Conservation (phyloP, 2,329 filamentous ascomycete species). For the Akanthomyces muscarius region DNA sequence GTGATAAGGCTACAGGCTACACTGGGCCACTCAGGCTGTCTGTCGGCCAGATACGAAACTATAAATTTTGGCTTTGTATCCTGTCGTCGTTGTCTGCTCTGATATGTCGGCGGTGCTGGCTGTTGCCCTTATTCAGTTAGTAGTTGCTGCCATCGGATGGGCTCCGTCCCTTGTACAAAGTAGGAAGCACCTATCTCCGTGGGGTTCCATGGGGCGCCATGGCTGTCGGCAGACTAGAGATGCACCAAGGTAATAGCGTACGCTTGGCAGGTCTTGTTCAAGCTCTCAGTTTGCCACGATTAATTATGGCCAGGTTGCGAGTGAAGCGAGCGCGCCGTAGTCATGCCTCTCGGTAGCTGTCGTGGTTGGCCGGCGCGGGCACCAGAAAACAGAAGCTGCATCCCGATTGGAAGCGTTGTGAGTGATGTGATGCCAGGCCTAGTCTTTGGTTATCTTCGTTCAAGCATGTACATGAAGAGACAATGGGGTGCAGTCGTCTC, state of each 20-base stretch:
- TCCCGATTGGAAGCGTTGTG: neutral
- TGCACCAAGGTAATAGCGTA: neutral
- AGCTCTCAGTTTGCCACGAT: neutral
- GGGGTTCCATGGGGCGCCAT: neutral
- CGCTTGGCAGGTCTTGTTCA: neutral
- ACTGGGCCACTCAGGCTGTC: neutral
- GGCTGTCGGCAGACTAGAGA: neutral
- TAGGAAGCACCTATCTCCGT: slow-evolving; percentile 1
- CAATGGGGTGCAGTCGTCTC: neutral
- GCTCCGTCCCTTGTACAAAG: neutral
- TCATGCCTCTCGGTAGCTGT: neutral
- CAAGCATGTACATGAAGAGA: neutral
- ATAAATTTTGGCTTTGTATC: neutral
- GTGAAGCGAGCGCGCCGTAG: neutral
- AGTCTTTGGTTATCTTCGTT: neutral
- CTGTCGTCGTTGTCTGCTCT: neutral
- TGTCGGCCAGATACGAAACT: neutral
- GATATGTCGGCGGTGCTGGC: neutral
- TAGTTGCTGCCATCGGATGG: neutral
- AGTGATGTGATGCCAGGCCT: neutral
- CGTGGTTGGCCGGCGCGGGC: neutral
- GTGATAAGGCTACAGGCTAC: neutral
- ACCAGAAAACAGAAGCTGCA: neutral
- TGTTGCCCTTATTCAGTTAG: neutral
- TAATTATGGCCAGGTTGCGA: neutral